These are phyloP conservation scores for Phlebopus sp. DNA, from an alignment of 1,284 basidiomycete genomes.

Conservation along the genomic window DNA sequence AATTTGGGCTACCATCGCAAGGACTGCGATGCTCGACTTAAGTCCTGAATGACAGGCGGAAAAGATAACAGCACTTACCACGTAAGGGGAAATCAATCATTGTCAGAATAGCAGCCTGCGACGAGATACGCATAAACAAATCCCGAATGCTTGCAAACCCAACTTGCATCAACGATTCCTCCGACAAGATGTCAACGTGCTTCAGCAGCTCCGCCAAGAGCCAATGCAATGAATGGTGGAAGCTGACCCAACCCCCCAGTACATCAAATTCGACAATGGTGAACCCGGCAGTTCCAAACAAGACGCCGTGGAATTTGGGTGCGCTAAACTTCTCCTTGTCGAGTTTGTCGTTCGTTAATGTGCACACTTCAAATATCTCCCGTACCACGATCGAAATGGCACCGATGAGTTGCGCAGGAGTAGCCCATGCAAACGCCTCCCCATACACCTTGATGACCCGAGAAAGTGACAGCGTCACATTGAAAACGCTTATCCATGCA, in stretches of 20 bases:
- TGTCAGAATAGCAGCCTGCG: constrained; percentile 62
- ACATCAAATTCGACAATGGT: constrained; percentile 76
- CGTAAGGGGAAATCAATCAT: constrained; percentile 84
- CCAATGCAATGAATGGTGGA: constrained; percentile 95
- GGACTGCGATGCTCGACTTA: constrained; percentile 46
- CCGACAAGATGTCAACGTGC: constrained; percentile 65
- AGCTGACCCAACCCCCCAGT: constrained; percentile 81
- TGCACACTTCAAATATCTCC: constrained; percentile 74
- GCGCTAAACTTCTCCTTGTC: constrained; percentile 64
- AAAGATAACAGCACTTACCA: constrained; percentile 49
- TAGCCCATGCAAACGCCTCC: constrained; percentile 67
- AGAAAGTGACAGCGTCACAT: constrained; percentile 84
- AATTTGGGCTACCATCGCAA: constrained; percentile 91
- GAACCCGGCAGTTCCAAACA: constrained; percentile 61
- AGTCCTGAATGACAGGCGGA: background rate
- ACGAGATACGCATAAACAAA: constrained; percentile 56
- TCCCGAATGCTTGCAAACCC: constrained; percentile 59
- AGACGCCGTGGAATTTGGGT: constrained; percentile 60
- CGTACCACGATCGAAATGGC: constrained; percentile 72
- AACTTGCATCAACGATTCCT: constrained; percentile 48
- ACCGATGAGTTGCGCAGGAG: constrained; percentile 56
- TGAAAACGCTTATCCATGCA: constrained; percentile 92
- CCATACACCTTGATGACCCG: constrained; percentile 88
- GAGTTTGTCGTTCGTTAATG: constrained; percentile 58
- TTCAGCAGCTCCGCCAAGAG: constrained; percentile 89